A percentile compares a stretch with the other conserved stretches of the same genome.
phyloP scores from a whole-genome alignment of 2,329 filamentous ascomycete species.

The Arthrobotrys megalospora region DNA sequence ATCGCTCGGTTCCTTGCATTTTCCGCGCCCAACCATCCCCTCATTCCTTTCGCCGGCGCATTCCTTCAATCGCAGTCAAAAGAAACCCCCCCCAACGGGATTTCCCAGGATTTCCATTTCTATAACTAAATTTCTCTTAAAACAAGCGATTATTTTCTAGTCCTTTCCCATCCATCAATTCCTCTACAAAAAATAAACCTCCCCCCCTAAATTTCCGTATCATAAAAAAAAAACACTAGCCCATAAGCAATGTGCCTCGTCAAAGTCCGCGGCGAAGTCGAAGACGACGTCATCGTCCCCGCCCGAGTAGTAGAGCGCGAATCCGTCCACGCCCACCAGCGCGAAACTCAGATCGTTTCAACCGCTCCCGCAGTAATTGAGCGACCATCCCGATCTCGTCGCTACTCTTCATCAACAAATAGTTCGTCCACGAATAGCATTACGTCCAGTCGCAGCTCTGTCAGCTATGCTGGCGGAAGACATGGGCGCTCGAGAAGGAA shows the following conservation, averaged over 20 bases:
- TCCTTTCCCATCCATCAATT: background rate
- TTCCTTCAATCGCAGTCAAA: constrained; percentile 16
- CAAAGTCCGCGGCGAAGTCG: constrained; percentile 64
- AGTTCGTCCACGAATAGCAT: constrained; percentile 38
- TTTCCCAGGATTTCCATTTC: background rate
- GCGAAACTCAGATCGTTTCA: constrained; percentile 57
- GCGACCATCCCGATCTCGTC: constrained; percentile 47
- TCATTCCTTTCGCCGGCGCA: constrained; percentile 1
- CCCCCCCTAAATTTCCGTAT: background rate
- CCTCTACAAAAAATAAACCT: background rate
- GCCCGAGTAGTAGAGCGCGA: constrained; percentile 61
- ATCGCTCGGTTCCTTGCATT: constrained; percentile 58
- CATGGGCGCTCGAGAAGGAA: constrained; percentile 25
- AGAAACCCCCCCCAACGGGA: background rate
- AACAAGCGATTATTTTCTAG: background rate
- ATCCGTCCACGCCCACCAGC: constrained; percentile 36
- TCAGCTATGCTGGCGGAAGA: constrained; percentile 30
- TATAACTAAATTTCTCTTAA: background rate
- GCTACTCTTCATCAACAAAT: constrained; percentile 32
- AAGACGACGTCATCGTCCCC: constrained; percentile 62
- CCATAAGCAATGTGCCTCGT: constrained; percentile 63
- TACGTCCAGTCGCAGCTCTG: constrained; percentile 47
- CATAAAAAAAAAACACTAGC: constrained; percentile 6
- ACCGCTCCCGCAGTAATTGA: constrained; percentile 60
- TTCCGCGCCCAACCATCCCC: constrained; percentile 11